Conservation (phyloP, 352 stramenopile genomes). For the Phytophthora pistaciae region DNA sequence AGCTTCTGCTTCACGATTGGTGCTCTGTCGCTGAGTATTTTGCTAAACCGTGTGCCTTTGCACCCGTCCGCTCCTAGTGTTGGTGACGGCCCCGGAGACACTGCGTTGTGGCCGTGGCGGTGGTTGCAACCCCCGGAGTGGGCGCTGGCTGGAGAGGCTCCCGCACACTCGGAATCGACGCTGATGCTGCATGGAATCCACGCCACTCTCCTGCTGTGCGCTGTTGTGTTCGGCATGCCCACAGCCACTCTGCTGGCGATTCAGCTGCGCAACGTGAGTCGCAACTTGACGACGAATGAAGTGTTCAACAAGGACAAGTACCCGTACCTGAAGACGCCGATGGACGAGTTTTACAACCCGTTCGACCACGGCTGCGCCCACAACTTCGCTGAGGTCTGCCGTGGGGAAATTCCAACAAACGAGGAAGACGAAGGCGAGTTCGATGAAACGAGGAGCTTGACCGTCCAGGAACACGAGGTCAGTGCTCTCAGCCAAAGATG, state of each 20-base stretch:
- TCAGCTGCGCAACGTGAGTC: constrained; percentile 77
- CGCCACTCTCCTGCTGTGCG: constrained; percentile 56
- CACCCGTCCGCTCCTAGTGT: constrained; percentile 25
- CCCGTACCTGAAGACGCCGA: constrained; percentile 80
- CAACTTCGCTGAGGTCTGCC: constrained; percentile 73
- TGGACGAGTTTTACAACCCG: constrained; percentile 84
- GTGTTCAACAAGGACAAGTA: constrained; percentile 93
- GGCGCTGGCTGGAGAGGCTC: constrained; percentile 15
- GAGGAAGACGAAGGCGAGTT: constrained; percentile 23
- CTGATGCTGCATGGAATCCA: constrained; percentile 69
- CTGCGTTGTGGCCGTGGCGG: constrained; percentile 25
- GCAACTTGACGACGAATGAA: constrained; percentile 87
- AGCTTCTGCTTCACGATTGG: constrained; percentile 62
- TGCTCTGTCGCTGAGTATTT: constrained; percentile 54
- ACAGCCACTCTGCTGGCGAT: constrained; percentile 67
- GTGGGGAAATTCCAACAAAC: constrained; percentile 25
- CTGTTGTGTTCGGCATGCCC: constrained; percentile 73
- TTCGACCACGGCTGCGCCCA: constrained; percentile 67
- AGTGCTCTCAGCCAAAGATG: constrained; percentile 23
- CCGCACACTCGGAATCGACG: constrained; percentile 30
- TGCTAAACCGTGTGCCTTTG: constrained; percentile 53
- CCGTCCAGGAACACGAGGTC: constrained; percentile 27
- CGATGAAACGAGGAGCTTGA: constrained; percentile 19
- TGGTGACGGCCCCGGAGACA: neutral
- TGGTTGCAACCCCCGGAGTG: constrained; percentile 41